These are phyloP conservation scores for Magnaporthiopsis rhizophila DNA, from an alignment of 2,329 filamentous ascomycete genomes.

Conservation along the genomic window DNA sequence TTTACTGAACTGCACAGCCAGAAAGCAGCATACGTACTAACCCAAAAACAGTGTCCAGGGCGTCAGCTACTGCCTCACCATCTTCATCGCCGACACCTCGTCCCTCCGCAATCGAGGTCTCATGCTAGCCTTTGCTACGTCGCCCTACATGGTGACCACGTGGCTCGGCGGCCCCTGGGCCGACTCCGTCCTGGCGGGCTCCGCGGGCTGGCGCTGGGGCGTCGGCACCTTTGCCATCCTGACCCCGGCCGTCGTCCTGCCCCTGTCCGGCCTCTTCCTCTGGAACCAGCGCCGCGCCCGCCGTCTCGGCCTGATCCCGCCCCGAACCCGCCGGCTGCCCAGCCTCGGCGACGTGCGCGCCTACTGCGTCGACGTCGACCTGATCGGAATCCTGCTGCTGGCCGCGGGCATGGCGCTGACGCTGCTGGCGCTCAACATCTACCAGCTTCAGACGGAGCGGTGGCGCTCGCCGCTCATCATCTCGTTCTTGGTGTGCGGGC, in stretches of 20 bases:
- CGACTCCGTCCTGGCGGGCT: slow-evolving; percentile 38
- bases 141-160: slow-evolving; percentile 59
- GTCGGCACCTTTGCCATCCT: slow-evolving; percentile 49
- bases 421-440: slow-evolving; percentile 38
- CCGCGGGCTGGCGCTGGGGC: slow-evolving; percentile 55
- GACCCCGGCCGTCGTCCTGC: slow-evolving; percentile 45
- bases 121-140: slow-evolving; percentile 53
- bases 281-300: slow-evolving; percentile 41
- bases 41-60: slow-evolving; percentile 26
- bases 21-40: no score
- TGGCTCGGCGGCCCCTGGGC: slow-evolving; percentile 55
- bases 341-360: slow-evolving; percentile 15
- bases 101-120: slow-evolving; percentile 57
- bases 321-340: slow-evolving; percentile 14
- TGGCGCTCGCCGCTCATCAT: slow-evolving; percentile 30
- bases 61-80: slow-evolving; percentile 33
- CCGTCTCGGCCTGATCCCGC: slow-evolving; percentile 31
- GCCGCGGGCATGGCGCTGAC: slow-evolving; percentile 38
- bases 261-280: slow-evolving; percentile 23
- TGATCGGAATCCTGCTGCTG: slow-evolving; percentile 37
- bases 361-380: slow-evolving; percentile 29
- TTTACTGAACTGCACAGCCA: no score
- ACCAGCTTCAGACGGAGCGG: slow-evolving; percentile 28
- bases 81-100: slow-evolving; percentile 63
- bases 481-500: slow-evolving; percentile 2